phyloP scores from a whole-genome alignment of 805 yeast species.

The Zygotorulaspora chibaensis region DNA sequence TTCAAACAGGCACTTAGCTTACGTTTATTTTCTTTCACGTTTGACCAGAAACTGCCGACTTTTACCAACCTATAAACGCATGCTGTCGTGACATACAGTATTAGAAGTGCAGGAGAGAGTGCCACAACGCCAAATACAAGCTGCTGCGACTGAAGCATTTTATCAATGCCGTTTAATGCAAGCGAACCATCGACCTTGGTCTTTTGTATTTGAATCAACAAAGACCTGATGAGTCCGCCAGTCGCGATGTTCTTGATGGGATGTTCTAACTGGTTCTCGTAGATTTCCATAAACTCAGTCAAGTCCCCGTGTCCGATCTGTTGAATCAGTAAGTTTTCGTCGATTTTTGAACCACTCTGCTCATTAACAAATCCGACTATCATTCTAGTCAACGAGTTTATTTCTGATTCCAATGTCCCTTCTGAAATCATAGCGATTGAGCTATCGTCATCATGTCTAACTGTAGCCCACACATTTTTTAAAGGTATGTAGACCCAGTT shows the following conservation, averaged over 20 bases:
- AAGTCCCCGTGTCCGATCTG: slow-evolving; percentile 70
- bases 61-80: slow-evolving; percentile 30
- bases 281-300: slow-evolving; percentile 71
- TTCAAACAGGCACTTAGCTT: slow-evolving; percentile 42
- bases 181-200: slow-evolving; percentile 92
- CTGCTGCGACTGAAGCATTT: slow-evolving; percentile 83
- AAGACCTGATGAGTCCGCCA: slow-evolving; percentile 71
- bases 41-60: slow-evolving; percentile 28
- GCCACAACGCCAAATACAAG: slow-evolving; percentile 91
- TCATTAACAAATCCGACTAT: slow-evolving; percentile 49
- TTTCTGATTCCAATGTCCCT: slow-evolving; percentile 71
- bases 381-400: slow-evolving; percentile 83
- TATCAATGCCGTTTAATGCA: slow-evolving; percentile 88
- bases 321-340: slow-evolving; percentile 30
- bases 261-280: slow-evolving; percentile 66
- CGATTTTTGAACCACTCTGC: slow-evolving; percentile 15
- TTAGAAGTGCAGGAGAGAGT: slow-evolving; percentile 70
- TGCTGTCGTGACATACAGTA: slow-evolving; percentile 45
- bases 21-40: slow-evolving; percentile 23
- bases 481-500: slow-evolving; percentile 86
- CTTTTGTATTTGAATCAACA: slow-evolving; percentile 90
- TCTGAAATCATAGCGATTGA: slow-evolving; percentile 74
- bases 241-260: slow-evolving; percentile 59
- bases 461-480: slow-evolving; percentile 64
- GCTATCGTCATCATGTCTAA: slow-evolving; percentile 75